These are phyloP conservation scores for Chlorophyllum brunneum DNA, from an alignment of 768 basidiomycete species.

Conservation along the genomic window DNA sequence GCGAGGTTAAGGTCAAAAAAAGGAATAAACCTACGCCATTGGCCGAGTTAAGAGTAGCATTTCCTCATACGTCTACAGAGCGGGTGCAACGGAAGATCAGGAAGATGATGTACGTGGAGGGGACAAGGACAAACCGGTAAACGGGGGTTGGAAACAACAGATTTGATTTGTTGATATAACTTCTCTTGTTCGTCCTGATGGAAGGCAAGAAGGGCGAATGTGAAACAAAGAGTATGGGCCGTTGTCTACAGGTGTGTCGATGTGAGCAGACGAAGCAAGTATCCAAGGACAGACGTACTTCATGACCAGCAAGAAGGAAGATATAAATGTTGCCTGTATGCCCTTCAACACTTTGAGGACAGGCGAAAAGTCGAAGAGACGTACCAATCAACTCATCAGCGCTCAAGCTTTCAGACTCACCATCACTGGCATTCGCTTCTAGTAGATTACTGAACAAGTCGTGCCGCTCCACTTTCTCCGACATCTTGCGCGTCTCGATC, in stretches of 20 bases:
- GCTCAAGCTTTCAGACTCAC: constrained; percentile 25
- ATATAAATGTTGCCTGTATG: constrained; percentile 36
- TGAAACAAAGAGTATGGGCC: constrained; percentile 35
- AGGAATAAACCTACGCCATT: constrained; percentile 23
- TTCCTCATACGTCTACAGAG: constrained; percentile 31
- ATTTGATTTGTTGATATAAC: constrained; percentile 33
- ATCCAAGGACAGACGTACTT: constrained; percentile 27
- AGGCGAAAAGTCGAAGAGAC: neutral
- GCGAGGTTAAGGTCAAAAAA: neutral
- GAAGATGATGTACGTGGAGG: neutral
- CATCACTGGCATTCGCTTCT: constrained; percentile 37
- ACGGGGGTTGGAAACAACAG: constrained; percentile 23
- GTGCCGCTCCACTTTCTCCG: constrained; percentile 34
- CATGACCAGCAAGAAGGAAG: constrained; percentile 55
- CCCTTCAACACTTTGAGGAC: no score
- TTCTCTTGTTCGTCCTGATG: constrained; percentile 43
- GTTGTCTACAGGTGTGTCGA: constrained; percentile 24
- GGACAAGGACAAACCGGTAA: neutral
- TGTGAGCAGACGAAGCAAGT: neutral
- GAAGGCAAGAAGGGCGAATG: constrained; percentile 39
- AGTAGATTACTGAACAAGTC: constrained; percentile 51
- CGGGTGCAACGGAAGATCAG: neutral
- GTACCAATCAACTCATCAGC: constrained; percentile 37
- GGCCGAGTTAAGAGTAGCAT: constrained; percentile 27
- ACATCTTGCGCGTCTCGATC: constrained; percentile 36